These are phyloP conservation scores for Chaetomiaceae sp. DNA, from an alignment of 2,329 filamentous ascomycete species.

Conservation along the genomic window DNA sequence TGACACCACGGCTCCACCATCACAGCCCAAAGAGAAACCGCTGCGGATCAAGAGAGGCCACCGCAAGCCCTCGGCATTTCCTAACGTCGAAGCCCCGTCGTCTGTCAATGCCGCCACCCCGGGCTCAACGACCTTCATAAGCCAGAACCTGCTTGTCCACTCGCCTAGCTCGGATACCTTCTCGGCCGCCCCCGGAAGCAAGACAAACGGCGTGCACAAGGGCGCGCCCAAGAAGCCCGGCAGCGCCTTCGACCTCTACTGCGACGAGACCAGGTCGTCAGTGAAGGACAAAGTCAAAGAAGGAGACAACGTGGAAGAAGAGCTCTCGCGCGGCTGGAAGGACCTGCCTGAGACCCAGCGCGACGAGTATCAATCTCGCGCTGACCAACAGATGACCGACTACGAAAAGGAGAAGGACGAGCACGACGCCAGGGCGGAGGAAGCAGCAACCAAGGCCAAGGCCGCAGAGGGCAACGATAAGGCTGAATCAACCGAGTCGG, in stretches of 20 bases:
- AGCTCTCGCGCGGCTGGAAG: constrained; percentile 53
- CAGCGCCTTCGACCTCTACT: constrained; percentile 54
- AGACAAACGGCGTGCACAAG: constrained; percentile 27
- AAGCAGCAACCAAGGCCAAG: constrained; percentile 29
- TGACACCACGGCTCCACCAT: constrained; percentile 20
- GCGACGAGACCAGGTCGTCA: constrained; percentile 44
- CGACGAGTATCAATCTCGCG: constrained; percentile 45
- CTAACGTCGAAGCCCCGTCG: constrained; percentile 38
- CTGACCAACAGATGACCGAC: constrained; percentile 37
- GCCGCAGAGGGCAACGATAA: constrained; percentile 12
- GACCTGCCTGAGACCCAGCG: constrained; percentile 47
- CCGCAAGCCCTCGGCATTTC: constrained; percentile 52
- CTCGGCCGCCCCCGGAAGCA: constrained; percentile 32
- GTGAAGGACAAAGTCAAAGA: constrained; percentile 38
- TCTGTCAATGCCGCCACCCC: constrained; percentile 26
- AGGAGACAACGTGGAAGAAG: constrained; percentile 43
- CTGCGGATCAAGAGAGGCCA: constrained; percentile 70
- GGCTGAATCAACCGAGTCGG: constrained; percentile 18
- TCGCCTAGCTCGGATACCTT: constrained; percentile 51
- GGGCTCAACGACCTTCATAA: constrained; percentile 43
- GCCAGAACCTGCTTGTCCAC: constrained; percentile 42
- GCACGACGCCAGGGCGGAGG: constrained; percentile 28
- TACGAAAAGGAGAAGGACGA: constrained; percentile 43
- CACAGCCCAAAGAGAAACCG: constrained; percentile 72
- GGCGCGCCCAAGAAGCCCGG: constrained; percentile 38